Conservation (phyloP, 768 basidiomycete genomes). For the Mycena vulgaris region DNA sequence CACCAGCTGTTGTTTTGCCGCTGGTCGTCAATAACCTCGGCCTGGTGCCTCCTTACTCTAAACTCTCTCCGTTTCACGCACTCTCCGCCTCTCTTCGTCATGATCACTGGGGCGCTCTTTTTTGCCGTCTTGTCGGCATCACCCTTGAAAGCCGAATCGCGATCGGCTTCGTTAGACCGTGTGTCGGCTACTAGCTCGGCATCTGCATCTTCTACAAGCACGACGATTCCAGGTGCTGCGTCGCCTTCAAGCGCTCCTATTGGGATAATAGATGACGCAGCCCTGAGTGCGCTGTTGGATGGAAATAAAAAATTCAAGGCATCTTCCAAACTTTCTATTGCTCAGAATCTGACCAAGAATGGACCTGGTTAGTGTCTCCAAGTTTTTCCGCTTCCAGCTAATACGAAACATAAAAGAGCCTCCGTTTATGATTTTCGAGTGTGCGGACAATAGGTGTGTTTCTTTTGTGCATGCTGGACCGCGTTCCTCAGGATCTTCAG, state of each 20-base stretch:
- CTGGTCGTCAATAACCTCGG: conserved; percentile 13
- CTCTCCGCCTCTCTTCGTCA: too few species aligned
- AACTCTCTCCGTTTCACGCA: too few species aligned
- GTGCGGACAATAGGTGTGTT: conserved; percentile 52
- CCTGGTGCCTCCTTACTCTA: background rate
- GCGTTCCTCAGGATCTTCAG: background rate
- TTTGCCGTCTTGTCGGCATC: background rate
- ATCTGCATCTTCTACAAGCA: background rate
- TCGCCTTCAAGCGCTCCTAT: background rate
- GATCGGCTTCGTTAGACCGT: background rate
- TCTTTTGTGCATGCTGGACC: background rate
- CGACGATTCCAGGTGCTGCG: background rate
- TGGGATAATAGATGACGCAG: background rate
- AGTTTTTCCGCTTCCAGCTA: background rate
- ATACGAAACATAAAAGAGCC: conserved; percentile 43
- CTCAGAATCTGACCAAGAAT: conserved; percentile 2
- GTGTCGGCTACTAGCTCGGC: background rate
- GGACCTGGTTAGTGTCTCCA: background rate
- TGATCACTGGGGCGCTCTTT: conserved; percentile 2
- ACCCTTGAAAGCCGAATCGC: background rate
- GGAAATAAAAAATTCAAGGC: conserved; percentile 8
- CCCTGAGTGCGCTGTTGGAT: background rate
- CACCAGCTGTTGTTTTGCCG: conserved; percentile 7
- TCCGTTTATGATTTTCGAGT: conserved; percentile 57
- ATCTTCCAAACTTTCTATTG: background rate